Base-by-base conservation (phyloP, 225 moss, liverwort and hornwort species). In the Neckera pumila region DNA sequence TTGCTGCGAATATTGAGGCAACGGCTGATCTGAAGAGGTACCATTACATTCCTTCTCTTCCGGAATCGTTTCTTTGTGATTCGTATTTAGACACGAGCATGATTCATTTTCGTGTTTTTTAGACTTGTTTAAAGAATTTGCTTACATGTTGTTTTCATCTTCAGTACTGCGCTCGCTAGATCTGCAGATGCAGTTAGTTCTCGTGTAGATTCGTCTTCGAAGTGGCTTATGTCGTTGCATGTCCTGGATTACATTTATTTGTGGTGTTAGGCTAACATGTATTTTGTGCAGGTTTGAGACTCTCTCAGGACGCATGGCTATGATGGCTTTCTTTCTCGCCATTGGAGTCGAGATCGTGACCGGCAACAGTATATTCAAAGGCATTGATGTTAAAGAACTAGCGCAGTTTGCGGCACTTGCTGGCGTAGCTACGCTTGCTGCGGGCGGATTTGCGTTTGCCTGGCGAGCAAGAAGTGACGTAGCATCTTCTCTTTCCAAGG, bases 301-400 rank as follows among this genome's bases (percentile, higher is more conserved):
- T 30, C 91, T 99, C 15, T 96, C 99, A 14, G 99, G 99, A 25
- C 93, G 99, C 20, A 91, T 99, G 80, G 99, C 99, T 19, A 99
- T 99, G 99, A 95, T 99, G 93, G 97, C 99, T 28, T 95, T 99
- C 75, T 97, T 95, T 60, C 88, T 95, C 45, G 96, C 99, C 14
- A 93, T 99, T 17, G 99, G 95, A 53, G 93, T 97, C 18, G 99
- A 99, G 88, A 19, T 95, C 31, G 92, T 91, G 72, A 99, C 97
- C 4, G 97, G 96, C 53, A 96, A 96, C 85, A 96, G 96, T 45
- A 88, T 99, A 21, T 99, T 97, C 70, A 94, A 94, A 79, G 99
- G 99, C 77, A 94, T 99, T 43, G 95, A 99, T 81, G 79, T 95
- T 3, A 89, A 92, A 87, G 91, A 96, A 86, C 85, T 99, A 5